Conservation (phyloP, 2,329 filamentous ascomycete species). For the Ophiocordyceps camponoti-leonardi region DNA sequence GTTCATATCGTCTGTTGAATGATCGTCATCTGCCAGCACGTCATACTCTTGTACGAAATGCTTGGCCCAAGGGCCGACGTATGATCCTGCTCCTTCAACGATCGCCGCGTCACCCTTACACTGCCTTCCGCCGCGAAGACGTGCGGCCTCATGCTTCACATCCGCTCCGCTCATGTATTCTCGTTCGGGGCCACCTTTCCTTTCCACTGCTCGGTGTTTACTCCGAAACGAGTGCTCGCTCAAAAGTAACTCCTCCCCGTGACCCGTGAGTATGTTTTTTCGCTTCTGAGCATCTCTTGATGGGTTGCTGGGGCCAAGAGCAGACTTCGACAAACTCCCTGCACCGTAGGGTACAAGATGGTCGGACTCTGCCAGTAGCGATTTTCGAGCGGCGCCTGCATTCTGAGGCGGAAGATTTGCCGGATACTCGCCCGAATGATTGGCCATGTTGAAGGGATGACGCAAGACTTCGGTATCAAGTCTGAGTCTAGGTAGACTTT, state of each 20-base stretch:
- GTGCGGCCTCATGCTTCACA: slow-evolving; percentile 54
- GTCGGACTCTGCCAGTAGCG: slow-evolving; percentile 30
- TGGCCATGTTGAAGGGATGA: background rate
- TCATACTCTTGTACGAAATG: slow-evolving; percentile 61
- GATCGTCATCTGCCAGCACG: slow-evolving; percentile 56
- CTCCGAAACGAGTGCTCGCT: slow-evolving; percentile 81
- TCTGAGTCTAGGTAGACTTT: no score
- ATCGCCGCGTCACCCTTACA: slow-evolving; percentile 70
- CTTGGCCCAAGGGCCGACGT: slow-evolving; percentile 87
- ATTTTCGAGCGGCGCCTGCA: slow-evolving; percentile 39
- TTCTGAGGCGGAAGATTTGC: slow-evolving; percentile 49
- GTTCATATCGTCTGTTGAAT: slow-evolving; percentile 52
- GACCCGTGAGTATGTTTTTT: slow-evolving; percentile 72
- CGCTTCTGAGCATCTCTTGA: slow-evolving; percentile 57
- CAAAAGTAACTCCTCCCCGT: slow-evolving; percentile 72
- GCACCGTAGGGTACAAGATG: slow-evolving; percentile 52
- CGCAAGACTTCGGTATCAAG: no score
- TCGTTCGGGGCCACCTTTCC: slow-evolving; percentile 38
- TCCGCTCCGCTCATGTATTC: slow-evolving; percentile 36
- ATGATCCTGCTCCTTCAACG: slow-evolving; percentile 73
- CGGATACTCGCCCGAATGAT: slow-evolving; percentile 43
- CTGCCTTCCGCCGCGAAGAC: slow-evolving; percentile 58
- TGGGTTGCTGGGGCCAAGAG: slow-evolving; percentile 55
- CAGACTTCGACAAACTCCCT: slow-evolving; percentile 49
- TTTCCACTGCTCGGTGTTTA: slow-evolving; percentile 71